Base-by-base conservation (phyloP, 345 rosid species). In the Leavenworthia alabamica region DNA sequence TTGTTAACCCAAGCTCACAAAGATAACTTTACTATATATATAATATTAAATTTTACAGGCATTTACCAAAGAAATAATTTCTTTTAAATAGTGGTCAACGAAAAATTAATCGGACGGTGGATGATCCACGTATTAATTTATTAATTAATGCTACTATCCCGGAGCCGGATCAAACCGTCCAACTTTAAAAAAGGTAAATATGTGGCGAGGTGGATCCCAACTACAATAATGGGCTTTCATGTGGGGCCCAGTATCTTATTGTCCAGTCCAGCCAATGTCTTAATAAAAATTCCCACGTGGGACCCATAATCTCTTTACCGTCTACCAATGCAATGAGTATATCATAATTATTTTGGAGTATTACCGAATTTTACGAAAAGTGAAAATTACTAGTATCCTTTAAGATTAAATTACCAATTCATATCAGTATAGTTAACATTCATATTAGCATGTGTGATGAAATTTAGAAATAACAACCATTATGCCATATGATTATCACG, bases 181-280 rank as follows among this genome's bases (percentile, higher is more conserved):
- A 71, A 45, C 20, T 41, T 40, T 40, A 6, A 20, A 8, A 56
- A 53, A 71, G 56, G 57, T 28, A 2, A 33, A 46, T 17, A 55
- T 51, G 43, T 69, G 74, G 74, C 74, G 63, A 62, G 8, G 57
- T 55, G 74, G 74, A 32, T 51, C 74, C 74, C 63, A 70, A 37
- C 50, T 35, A 27, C 36, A 20, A 10, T 23, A n/a, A n/a, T 47
- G 74, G 68, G 58, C 68, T 70, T 39, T 62, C 3, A 4, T 24
- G 66, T 28, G 61, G 70, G 75, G 40, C 70, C 75, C 47, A 71
- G 10, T 17, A 17, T 31, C 41, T 8, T 49, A 39, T 49, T 24
- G 65, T 56, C 70, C 66, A 71, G 65, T 56, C 70, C 66, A 71
- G 26, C 70, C 65, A 42, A 43, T 8, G 58, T 29, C 48, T 70